Base-by-base conservation (phyloP, 2,329 filamentous ascomycete species). In the Alternaria sp. region DNA sequence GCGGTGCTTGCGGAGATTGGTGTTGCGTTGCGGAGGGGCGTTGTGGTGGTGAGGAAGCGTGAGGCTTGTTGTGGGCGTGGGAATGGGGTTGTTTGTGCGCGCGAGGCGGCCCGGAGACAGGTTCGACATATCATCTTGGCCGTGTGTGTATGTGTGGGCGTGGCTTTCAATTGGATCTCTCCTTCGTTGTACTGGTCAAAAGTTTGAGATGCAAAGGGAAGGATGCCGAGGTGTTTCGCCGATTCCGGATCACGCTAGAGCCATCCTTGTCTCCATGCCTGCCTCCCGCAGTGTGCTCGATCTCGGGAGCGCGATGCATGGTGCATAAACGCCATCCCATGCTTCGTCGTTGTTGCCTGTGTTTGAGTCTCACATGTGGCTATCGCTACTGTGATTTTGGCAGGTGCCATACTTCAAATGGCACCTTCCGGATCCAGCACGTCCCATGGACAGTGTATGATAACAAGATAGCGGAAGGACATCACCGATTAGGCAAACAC, bases 111-210 rank as follows among this genome's bases (percentile, higher is more conserved):
- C 38, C 77, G 75, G 32, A 80, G 68, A 64, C 79, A 80, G 66
- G 70, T 72, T 53, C 73, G 72, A 63, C 78, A 80, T 66, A 80
- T 78, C 78, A 80, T 80, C 30, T 39, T 76, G 64, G 52, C 48
- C 34, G 49, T 61, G 55, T 59, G 20, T 46, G 28, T 16, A 11
- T 42, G 20, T 42, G 39, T 16, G 14, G 54, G 34, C 34, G 20
- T 18, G 51, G 51, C 38, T 34, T 36, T 46, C 57, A 60, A 65
- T 60, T 58, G 51, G n/a, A 24, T 9, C 12, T 52, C 30, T 36
- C 22, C 32, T 46, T 54, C 24, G 24, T 30, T 20, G 34, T 42
- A 42, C 22, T 55, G 22, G 32, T 49, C 58, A 66, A 67, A 67
- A 67, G 56, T 69, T 66, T 62, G 68, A 64, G 56, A 52, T 54